A percentile compares a stretch with the other conserved stretches of the same genome.
Evolutionary conservation across 73 alveolate species (phyloP).

Genomic region (Paraurostyla sp.): DNA sequence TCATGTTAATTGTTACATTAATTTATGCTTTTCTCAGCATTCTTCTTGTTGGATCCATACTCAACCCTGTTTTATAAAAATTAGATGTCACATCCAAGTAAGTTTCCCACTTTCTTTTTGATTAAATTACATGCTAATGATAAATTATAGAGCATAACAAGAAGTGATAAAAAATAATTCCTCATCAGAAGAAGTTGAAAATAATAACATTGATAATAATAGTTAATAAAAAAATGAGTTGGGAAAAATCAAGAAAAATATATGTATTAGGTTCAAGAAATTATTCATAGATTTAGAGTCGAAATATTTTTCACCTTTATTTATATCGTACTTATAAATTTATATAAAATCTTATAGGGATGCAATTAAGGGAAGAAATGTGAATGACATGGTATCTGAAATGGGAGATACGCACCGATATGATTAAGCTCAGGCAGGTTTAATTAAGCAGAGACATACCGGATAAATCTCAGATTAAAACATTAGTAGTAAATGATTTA

Average conservation of each 20-base stretch:
- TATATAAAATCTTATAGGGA: constrained; percentile 25
- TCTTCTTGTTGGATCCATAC: constrained; percentile 35
- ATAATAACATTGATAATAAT: neutral
- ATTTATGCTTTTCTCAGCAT: constrained; percentile 49
- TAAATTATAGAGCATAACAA: neutral
- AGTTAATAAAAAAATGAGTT: neutral
- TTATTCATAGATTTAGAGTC: neutral
- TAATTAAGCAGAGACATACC: neutral
- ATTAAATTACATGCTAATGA: neutral
- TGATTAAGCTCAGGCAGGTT: constrained; percentile 12
- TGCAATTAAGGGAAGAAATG: constrained; percentile 39
- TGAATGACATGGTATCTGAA: neutral
- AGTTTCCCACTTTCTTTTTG: neutral
- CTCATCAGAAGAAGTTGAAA: neutral
- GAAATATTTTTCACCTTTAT: constrained; percentile 47
- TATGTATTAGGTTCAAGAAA: constrained; percentile 34
- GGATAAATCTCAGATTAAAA: too few species aligned
- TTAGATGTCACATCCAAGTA: constrained; percentile 32
- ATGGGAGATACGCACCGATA: constrained; percentile 43
- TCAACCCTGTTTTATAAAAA: constrained; percentile 45
- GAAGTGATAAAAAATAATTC: neutral
- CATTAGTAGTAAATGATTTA: too few species aligned
- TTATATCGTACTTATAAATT: constrained; percentile 3
- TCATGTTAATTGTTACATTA: constrained; percentile 54
- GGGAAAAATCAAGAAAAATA: neutral